Conservation (phyloP, 495 filamentous ascomycete genomes). For the Penicillium argentinense region DNA sequence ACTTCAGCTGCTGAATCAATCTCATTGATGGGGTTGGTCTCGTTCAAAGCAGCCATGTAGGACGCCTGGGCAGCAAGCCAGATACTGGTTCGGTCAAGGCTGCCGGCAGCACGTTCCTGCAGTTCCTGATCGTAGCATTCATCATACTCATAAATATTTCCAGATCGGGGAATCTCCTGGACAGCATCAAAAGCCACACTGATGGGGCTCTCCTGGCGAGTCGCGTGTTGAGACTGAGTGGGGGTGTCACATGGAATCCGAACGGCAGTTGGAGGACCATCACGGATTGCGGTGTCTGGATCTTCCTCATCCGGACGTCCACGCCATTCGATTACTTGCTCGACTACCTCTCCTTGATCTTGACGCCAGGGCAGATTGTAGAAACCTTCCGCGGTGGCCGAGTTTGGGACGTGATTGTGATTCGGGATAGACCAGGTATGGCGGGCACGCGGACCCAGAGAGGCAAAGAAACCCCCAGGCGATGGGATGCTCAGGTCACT, state of each 20-base stretch:
- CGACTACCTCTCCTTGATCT: constrained; percentile 53
- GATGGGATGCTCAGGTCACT: constrained; percentile 81
- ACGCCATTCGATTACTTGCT: constrained; percentile 66
- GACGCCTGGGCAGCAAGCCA: constrained; percentile 80
- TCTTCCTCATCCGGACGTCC: constrained; percentile 44
- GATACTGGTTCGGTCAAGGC: constrained; percentile 73
- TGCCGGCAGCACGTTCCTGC: constrained; percentile 59
- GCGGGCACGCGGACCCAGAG: constrained; percentile 66
- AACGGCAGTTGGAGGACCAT: constrained; percentile 64
- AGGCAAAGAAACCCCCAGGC: constrained; percentile 87
- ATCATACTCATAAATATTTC: constrained; percentile 62
- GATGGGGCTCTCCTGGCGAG: constrained; percentile 27
- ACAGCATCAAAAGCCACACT: constrained; percentile 33
- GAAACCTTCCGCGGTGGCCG: constrained; percentile 79
- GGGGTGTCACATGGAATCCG: constrained; percentile 31
- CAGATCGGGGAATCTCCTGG: constrained; percentile 36
- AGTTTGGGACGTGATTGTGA: constrained; percentile 60
- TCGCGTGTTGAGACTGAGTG: constrained; percentile 15
- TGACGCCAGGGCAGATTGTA: constrained; percentile 75
- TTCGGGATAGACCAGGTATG: constrained; percentile 69
- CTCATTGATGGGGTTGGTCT: constrained; percentile 58
- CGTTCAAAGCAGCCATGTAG: constrained; percentile 70
- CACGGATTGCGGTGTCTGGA: constrained; percentile 42
- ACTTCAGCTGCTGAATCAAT: constrained; percentile 34
- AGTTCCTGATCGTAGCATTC: constrained; percentile 68